Conservation (phyloP, 192 early-diverging fungal genomes). For the Entomortierella parvispora region DNA sequence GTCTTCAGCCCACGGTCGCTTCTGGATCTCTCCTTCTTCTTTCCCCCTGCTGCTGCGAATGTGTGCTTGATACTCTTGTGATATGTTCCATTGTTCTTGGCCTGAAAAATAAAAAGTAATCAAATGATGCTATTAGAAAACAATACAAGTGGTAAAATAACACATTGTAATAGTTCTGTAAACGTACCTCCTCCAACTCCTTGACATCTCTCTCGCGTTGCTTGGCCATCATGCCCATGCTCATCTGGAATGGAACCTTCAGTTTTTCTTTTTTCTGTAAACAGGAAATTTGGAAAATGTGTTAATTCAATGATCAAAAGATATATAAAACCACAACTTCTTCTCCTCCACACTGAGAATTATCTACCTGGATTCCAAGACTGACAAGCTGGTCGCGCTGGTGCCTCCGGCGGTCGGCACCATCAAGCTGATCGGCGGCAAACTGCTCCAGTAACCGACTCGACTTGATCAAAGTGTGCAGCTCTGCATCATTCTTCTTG, state of each 20-base stretch:
- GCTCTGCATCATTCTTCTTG: slow-evolving; percentile 34
- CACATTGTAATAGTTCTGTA: background rate
- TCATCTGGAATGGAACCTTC: slow-evolving; percentile 36
- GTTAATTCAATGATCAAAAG: background rate
- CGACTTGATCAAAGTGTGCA: slow-evolving; percentile 40
- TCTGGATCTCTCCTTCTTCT: slow-evolving; percentile 41
- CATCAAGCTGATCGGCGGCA: slow-evolving; percentile 44
- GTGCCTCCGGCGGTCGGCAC: slow-evolving; percentile 35
- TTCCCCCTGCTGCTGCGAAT: slow-evolving; percentile 48
- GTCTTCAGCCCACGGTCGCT: slow-evolving; percentile 49
- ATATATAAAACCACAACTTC: too few species aligned
- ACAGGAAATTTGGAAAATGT: background rate
- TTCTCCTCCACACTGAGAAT: too few species aligned
- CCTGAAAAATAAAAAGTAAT: slow-evolving; percentile 9
- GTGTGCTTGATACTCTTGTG: slow-evolving; percentile 50
- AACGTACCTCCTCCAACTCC: slow-evolving; percentile 41
- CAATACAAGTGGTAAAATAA: background rate
- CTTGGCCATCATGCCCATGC: slow-evolving; percentile 48
- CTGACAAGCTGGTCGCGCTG: slow-evolving; percentile 38
- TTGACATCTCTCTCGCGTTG: slow-evolving; percentile 44
- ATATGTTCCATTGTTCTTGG: slow-evolving; percentile 51
- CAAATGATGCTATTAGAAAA: background rate
- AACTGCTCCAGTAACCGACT: slow-evolving; percentile 47
- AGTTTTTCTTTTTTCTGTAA: slow-evolving; percentile 36
- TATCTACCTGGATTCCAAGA: slow-evolving; percentile 50